Base-by-base conservation (phyloP, 2,329 filamentous ascomycete species). In the Sarocladium kiliense region DNA sequence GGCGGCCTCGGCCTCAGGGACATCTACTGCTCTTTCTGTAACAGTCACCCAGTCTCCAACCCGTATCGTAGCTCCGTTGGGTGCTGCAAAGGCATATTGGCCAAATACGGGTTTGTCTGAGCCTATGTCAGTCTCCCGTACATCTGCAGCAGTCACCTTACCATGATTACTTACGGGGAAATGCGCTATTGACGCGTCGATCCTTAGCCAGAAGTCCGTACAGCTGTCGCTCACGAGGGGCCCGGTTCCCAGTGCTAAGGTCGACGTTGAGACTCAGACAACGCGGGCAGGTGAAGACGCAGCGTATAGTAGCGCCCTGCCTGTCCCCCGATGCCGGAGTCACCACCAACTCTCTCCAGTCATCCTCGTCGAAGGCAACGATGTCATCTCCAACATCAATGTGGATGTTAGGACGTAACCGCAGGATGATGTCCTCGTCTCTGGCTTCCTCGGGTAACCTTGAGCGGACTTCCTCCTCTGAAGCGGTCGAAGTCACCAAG, bases 1-100 rank as follows among this genome's bases (percentile, higher is more conserved):
- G 7, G 26, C 47, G 10, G 47, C 47, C 19, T 51, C 47, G 18
- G 47, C 47, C 27, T 34, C 47, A 16, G 47, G 47, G 21, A 51
- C 27, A 25, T 53, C 50, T 21, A 27, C 54, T 11, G 50, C 50
- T 16, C 56, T 59, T 41, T 58, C 42, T 7, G 49, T 57, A 16
- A 60, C 53, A 16, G 45, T 44, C 19, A 59, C 39, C 37, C 56
- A 56, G 62, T 78, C 59, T 1, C 58, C 59, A 7, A 61, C 59
- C 25, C 58, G 39, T 9, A 61, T 34, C 3, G 55, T 56, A 2
- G 53, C 58, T 11, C 59, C 59, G n/a, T 55, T 58, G 14, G 59
- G 58, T 11, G 57, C 57, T 11, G 55, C 57, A 50, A 56, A 60
- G 5, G 59, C 56, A 53, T 59, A 61, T 34, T 61, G 58, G 14